A percentile compares a stretch with the other conserved stretches of the same genome.
Evolutionary conservation across 2,329 filamentous ascomycete species (phyloP).

Genomic region (Cyclaneusma minus): DNA sequence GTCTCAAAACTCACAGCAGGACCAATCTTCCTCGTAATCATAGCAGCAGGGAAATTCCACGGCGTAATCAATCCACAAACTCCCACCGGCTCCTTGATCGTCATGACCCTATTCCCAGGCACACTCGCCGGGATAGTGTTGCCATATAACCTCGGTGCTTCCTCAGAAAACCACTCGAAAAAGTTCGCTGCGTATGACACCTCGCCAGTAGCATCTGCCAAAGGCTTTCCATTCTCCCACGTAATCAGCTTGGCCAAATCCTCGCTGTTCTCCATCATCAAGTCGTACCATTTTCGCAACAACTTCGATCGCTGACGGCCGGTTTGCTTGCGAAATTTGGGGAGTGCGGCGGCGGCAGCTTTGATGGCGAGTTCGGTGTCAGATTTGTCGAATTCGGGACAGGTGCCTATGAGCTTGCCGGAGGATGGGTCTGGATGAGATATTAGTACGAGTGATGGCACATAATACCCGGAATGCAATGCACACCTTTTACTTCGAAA

Average conservation of each 20-base stretch:
- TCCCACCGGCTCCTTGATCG: constrained; percentile 69
- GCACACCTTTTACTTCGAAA: constrained; percentile 80
- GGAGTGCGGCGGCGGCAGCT: constrained; percentile 65
- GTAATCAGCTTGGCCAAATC: constrained; percentile 74
- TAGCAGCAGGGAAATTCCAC: constrained; percentile 76
- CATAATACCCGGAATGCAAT: no score
- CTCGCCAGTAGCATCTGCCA: constrained; percentile 60
- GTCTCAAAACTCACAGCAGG: no score
- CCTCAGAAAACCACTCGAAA: constrained; percentile 70
- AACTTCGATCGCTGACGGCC: constrained; percentile 61
- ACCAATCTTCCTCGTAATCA: constrained; percentile 57
- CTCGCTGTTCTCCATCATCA: constrained; percentile 63
- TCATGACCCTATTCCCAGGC: constrained; percentile 60
- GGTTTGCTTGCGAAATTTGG: constrained; percentile 53
- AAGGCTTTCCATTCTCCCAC: constrained; percentile 79
- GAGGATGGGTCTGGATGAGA: constrained; percentile 80
- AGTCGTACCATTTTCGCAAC: constrained; percentile 67
- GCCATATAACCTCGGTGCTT: constrained; percentile 59
- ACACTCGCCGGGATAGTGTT: constrained; percentile 58
- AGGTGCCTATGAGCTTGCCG: constrained; percentile 63
- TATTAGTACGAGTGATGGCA: no score
- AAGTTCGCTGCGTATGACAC: constrained; percentile 59
- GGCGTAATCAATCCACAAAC: constrained; percentile 74
- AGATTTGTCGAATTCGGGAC: constrained; percentile 65
- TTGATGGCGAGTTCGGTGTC: constrained; percentile 73